phyloP scores from a whole-genome alignment of 768 basidiomycete genomes.

The Termitomyces sp. region DNA sequence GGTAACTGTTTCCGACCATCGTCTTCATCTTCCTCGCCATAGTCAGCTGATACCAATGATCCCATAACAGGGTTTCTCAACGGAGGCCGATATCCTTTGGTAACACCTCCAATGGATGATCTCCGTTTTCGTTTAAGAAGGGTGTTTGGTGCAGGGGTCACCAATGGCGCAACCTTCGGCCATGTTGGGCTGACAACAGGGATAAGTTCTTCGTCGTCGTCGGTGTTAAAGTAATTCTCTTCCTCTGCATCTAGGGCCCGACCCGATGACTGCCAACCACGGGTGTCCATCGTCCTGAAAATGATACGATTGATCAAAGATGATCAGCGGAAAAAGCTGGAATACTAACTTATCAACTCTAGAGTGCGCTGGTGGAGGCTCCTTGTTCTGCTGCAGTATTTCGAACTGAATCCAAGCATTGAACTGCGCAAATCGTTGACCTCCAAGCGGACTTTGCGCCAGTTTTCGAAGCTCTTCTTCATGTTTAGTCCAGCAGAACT shows the following conservation, averaged over 20 bases:
- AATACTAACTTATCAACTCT: constrained; percentile 46
- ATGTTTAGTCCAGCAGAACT: constrained; percentile 77
- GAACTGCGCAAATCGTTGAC: constrained; percentile 65
- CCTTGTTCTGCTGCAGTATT: constrained; percentile 63
- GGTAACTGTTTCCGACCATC: constrained; percentile 1
- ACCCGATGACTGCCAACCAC: constrained; percentile 38
- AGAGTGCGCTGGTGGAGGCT: constrained; percentile 54
- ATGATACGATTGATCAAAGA: neutral
- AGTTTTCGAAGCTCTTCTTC: constrained; percentile 62
- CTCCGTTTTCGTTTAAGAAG: constrained; percentile 59
- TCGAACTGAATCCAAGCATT: constrained; percentile 69
- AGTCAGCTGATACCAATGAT: constrained; percentile 56
- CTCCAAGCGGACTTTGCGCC: constrained; percentile 52
- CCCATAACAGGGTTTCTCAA: constrained; percentile 51
- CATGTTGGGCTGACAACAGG: constrained; percentile 36
- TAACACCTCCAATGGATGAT: constrained; percentile 32
- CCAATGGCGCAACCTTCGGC: constrained; percentile 22
- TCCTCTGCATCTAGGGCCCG: constrained; percentile 69
- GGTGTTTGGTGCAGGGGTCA: constrained; percentile 30
- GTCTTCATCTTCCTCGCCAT: constrained; percentile 65
- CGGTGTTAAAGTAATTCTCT: constrained; percentile 90
- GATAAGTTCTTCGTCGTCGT: constrained; percentile 66
- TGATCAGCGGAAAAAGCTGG: constrained; percentile 7
- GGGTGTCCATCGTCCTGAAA: constrained; percentile 34
- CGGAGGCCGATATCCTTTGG: constrained; percentile 44